Evolutionary conservation across 2,329 filamentous ascomycete genomes (phyloP).

Genomic region (Fusarium sp.): DNA sequence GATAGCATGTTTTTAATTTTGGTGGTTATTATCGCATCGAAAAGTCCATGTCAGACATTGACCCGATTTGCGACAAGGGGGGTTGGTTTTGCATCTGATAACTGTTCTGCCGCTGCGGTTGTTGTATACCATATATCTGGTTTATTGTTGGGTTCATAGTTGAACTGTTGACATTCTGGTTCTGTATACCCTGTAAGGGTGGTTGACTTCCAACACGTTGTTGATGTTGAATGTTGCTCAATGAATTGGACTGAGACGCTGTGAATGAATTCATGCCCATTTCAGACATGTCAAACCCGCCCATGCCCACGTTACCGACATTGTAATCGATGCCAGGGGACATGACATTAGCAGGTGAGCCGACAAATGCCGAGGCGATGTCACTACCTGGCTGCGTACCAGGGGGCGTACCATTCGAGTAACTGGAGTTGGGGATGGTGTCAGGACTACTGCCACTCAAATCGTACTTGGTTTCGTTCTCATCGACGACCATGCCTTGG

Average conservation of each 20-base stretch:
- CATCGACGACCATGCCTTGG: constrained; percentile 55
- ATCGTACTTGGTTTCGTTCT: constrained; percentile 54
- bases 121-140: constrained; percentile 41
- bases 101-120: constrained; percentile 45
- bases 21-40: constrained; percentile 16
- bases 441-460: constrained; percentile 49
- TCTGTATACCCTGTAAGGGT: constrained; percentile 43
- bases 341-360: constrained; percentile 61
- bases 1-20: not conserved
- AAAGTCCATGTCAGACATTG: constrained; percentile 46
- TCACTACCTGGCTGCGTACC: constrained; percentile 43
- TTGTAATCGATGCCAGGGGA: constrained; percentile 62
- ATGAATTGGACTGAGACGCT: constrained; percentile 33
- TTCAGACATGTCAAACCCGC: constrained; percentile 60
- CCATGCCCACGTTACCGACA: constrained; percentile 47
- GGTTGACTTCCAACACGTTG: constrained; percentile 46
- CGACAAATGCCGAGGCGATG: constrained; percentile 61
- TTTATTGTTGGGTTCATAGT: constrained; percentile 44
- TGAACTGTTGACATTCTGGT: constrained; percentile 33
- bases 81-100: constrained; percentile 46
- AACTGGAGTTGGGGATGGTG: constrained; percentile 44
- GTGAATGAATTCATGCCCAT: constrained; percentile 63
- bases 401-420: constrained; percentile 44
- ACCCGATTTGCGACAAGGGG: constrained; percentile 42
- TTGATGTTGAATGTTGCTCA: constrained; percentile 39